Evolutionary conservation across 768 basidiomycete genomes (phyloP).

Genomic region (Crassisporium funariophilum): DNA sequence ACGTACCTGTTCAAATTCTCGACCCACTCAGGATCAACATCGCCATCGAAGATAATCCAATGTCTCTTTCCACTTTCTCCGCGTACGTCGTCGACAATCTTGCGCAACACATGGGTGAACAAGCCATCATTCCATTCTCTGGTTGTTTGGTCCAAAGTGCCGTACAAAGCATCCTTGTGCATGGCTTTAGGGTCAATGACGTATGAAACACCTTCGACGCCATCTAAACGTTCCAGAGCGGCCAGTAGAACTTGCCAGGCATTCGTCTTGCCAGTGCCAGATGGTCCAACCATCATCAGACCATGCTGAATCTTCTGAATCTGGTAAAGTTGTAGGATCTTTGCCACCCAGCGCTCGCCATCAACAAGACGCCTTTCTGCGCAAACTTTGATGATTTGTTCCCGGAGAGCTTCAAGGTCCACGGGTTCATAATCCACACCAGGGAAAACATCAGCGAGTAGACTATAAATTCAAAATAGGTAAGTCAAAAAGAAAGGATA

Average conservation of each 20-base stretch:
- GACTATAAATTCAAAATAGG: constrained; percentile 42
- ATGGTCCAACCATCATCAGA: constrained; percentile 99
- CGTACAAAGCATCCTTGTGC: constrained; percentile 97
- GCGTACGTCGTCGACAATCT: constrained; percentile 98
- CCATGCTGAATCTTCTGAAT: constrained; percentile 99
- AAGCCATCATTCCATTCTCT: constrained; percentile 99
- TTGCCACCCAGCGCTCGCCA: constrained; percentile 89
- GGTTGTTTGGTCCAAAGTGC: constrained; percentile 94
- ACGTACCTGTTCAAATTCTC: constrained; percentile 96
- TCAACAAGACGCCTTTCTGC: constrained; percentile 80
- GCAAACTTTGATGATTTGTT: constrained; percentile 87
- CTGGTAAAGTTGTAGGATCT: constrained; percentile 97
- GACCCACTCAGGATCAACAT: constrained; percentile 99
- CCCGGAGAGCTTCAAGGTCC: constrained; percentile 82
- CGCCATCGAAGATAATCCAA: constrained; percentile 99
- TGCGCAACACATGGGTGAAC: constrained; percentile 96
- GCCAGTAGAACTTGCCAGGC: constrained; percentile 94
- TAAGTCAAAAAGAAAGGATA: constrained; percentile 6
- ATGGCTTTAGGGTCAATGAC: constrained; percentile 99
- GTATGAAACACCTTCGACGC: constrained; percentile 89
- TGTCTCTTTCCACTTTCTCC: constrained; percentile 96
- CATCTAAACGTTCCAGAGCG: constrained; percentile 89
- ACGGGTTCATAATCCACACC: constrained; percentile 91
- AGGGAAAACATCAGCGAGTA: constrained; percentile 96
- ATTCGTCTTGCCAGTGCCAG: constrained; percentile 94